Conservation (phyloP, 2,329 filamentous ascomycete species). For the Cercospora brassicicola region DNA sequence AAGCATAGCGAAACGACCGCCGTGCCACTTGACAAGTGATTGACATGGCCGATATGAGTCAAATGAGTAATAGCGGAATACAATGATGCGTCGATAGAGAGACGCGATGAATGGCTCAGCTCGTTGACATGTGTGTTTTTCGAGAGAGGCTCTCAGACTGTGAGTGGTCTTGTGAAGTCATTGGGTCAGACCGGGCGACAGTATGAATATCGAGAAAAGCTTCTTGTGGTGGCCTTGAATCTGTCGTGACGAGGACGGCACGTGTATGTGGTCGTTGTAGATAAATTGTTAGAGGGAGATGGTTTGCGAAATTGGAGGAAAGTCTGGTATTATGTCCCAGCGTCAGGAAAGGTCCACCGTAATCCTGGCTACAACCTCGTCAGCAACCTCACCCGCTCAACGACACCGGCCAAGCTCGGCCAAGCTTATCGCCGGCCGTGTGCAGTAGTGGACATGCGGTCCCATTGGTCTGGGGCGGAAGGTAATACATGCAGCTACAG, state of each 20-base stretch:
- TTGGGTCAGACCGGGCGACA: not conserved
- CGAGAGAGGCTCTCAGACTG: not conserved
- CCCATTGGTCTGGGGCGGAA: not conserved
- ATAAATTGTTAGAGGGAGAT: not conserved
- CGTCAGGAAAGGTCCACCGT: not conserved
- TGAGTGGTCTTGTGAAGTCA: not conserved
- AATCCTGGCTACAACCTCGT: not conserved
- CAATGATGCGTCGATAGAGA: not conserved
- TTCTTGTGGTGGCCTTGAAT: not conserved
- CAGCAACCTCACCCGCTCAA: not conserved
- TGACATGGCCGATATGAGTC: too few species aligned
- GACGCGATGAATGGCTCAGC: not conserved
- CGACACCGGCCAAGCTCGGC: conserved; percentile 1
- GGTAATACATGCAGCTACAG: not conserved
- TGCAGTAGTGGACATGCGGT: not conserved
- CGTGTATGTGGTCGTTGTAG: not conserved
- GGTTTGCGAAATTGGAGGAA: not conserved
- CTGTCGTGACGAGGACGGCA: not conserved
- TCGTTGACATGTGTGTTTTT: not conserved
- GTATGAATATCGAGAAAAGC: not conserved
- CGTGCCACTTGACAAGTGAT: conserved; percentile 14
- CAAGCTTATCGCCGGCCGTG: not conserved
- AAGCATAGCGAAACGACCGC: conserved; percentile 27
- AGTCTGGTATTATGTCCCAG: not conserved
- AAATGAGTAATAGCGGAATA: not conserved